A percentile compares a stretch with the other conserved stretches of the same genome.
Conservation (phyloP, 2,329 filamentous ascomycete species). For the Ceratocystis lukuohia region DNA sequence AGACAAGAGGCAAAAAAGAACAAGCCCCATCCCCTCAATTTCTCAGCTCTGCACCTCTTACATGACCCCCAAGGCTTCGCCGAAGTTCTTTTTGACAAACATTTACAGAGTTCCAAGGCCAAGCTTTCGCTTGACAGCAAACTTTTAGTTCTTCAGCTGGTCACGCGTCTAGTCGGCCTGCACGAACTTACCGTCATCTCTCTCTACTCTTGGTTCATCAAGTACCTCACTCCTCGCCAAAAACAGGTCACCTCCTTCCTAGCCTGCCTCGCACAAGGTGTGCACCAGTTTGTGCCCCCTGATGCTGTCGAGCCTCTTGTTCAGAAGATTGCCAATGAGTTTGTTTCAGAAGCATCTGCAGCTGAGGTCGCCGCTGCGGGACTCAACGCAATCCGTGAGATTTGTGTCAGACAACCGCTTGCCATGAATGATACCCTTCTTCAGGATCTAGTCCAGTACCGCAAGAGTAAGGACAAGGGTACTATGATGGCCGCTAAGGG, state of each 20-base stretch:
- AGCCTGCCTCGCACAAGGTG: conserved; percentile 80
- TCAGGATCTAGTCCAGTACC: conserved; percentile 89
- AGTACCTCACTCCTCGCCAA: conserved; percentile 78
- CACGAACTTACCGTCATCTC: conserved; percentile 83
- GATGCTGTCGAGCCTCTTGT: conserved; percentile 83
- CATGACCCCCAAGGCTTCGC: conserved; percentile 92
- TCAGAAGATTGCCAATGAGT: conserved; percentile 95
- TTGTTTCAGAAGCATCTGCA: conserved; percentile 87
- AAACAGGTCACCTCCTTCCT: conserved; percentile 85
- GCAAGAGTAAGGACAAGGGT: conserved; percentile 95
- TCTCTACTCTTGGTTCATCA: conserved; percentile 93
- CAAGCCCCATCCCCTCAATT: conserved; percentile 79
- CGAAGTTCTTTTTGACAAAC: conserved; percentile 78
- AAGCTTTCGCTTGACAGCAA: conserved; percentile 81
- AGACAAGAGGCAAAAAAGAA: conserved; percentile 77
- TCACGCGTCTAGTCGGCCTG: conserved; percentile 79
- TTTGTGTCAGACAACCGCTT: conserved; percentile 84
- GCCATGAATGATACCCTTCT: conserved; percentile 93
- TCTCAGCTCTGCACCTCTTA: conserved; percentile 84
- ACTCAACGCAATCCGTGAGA: conserved; percentile 86
- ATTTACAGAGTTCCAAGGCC: conserved; percentile 74
- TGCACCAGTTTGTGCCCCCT: conserved; percentile 80
- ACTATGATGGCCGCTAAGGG: conserved; percentile 98
- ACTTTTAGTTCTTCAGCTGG: conserved; percentile 76
- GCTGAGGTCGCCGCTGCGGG: conserved; percentile 84